Percentiles rank a stretch among this genome's conserved stretches.
These are phyloP conservation scores for Kitagawia praeruptora DNA, from an alignment of 129 eudicot species.

Conservation along the genomic window DNA sequence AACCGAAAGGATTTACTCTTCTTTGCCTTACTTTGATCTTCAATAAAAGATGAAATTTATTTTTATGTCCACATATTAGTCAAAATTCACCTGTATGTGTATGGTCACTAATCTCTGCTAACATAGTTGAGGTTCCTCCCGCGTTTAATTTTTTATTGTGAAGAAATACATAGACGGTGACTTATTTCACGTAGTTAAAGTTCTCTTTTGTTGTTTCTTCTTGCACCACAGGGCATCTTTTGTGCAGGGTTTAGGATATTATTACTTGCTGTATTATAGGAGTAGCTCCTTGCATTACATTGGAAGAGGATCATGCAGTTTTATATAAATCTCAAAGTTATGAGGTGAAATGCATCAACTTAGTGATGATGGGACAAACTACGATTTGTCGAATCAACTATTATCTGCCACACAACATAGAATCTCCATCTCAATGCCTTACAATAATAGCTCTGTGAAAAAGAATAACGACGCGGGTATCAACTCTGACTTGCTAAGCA, in stretches of 20 bases:
- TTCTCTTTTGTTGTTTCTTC: background rate
- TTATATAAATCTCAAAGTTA: constrained; percentile 21
- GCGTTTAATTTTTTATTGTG: background rate
- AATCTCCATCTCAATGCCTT: constrained; percentile 43
- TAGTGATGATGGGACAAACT: constrained; percentile 24
- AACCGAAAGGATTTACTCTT: background rate
- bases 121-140: background rate
- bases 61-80: background rate
- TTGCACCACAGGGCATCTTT: constrained; percentile 5
- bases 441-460: constrained; percentile 36
- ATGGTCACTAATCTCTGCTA: background rate
- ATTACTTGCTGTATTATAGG: constrained; percentile 5
- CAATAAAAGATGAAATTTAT: too few relatives aligned
- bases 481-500: constrained; percentile 42
- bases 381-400: constrained; percentile 21
- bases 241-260: background rate
- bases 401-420: constrained; percentile 30
- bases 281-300: constrained; percentile 11
- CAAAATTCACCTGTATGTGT: background rate
- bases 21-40: background rate
- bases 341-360: constrained; percentile 33
- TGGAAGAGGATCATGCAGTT: constrained; percentile 17
- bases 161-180: too few relatives aligned
- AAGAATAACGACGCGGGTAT: constrained; percentile 26
- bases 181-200: background rate